A percentile compares a stretch with the other conserved stretches of the same genome.
These are phyloP conservation scores for Cladophialophora carrionii DNA, from an alignment of 2,329 filamentous ascomycete genomes.

Conservation along the genomic window DNA sequence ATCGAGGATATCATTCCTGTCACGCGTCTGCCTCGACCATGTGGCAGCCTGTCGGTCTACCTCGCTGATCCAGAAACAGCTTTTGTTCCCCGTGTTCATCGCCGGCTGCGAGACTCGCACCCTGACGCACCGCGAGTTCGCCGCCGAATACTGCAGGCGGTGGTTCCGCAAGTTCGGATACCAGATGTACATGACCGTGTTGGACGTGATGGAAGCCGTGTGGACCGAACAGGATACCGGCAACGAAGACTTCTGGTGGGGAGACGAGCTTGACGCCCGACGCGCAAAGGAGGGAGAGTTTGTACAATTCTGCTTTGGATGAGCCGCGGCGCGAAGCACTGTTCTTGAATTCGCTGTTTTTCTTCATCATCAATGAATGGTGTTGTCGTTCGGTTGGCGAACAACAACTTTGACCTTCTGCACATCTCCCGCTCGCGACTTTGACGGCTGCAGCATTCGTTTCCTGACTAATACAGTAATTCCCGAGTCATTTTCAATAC, in stretches of 20 bases:
- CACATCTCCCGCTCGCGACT: too few relatives aligned
- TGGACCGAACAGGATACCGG: conserved; percentile 21
- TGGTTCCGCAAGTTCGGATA: conserved; percentile 26
- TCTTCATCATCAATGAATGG: too few relatives aligned
- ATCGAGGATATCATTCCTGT: conserved; percentile 10
- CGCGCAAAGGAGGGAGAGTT: conserved; percentile 17
- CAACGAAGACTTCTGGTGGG: conserved; percentile 23
- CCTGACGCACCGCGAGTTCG: conserved; percentile 4
- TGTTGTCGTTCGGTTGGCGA: too few relatives aligned
- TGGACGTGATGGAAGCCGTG: conserved; percentile 14
- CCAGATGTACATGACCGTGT: conserved; percentile 22
- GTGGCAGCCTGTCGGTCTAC: conserved; percentile 10
- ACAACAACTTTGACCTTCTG: too few relatives aligned
- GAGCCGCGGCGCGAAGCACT: not conserved
- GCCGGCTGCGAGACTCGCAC: conserved; percentile 19
- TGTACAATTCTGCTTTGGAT: conserved; percentile 27
- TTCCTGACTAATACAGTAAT: too few relatives aligned
- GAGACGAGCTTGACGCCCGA: conserved; percentile 20
- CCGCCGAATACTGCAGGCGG: conserved; percentile 15
- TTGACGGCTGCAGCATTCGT: too few relatives aligned
- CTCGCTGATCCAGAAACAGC: conserved; percentile 26
- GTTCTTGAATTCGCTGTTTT: not conserved
- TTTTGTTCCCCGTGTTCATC: conserved; percentile 20
- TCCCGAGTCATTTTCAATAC: too few relatives aligned
- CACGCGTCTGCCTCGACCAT: conserved; percentile 14